Conservation (phyloP, 108 stramenopile species). For the Nitzschia sp. region DNA sequence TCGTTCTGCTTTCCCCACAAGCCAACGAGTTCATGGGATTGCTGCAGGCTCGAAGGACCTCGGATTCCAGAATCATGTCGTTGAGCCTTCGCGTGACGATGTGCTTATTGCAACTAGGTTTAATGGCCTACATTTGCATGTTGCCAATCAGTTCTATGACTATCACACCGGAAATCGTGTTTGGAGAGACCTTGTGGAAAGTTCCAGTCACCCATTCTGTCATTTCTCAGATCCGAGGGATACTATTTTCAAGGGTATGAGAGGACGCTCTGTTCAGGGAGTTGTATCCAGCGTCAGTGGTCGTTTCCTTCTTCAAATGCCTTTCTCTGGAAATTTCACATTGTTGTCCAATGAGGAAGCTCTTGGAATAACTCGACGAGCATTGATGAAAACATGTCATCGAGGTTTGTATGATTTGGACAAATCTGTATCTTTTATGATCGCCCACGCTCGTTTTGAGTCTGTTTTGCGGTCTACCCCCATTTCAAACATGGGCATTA, state of each 20-base stretch:
- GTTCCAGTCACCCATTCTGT: no score
- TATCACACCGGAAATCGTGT: slow-evolving; percentile 33
- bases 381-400: not conserved
- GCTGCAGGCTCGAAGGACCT: no score
- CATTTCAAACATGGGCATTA: not conserved
- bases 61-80: no score
- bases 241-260: no score
- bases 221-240: no score
- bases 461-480: not conserved
- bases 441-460: not conserved
- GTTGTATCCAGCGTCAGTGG: not conserved
- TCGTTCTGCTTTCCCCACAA: slow-evolving; percentile 7
- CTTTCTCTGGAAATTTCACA: slow-evolving; percentile 6
- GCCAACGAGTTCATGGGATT: not conserved
- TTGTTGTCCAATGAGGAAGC: not conserved
- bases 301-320: slow-evolving; percentile 1
- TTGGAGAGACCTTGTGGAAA: slow-evolving; percentile 1
- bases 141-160: slow-evolving; percentile 33
- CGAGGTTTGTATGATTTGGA: not conserved
- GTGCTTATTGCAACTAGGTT: slow-evolving; percentile 39
- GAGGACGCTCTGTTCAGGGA: no score
- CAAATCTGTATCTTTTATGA: not conserved
- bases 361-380: not conserved
- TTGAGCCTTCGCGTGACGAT: slow-evolving; percentile 24
- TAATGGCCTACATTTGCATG: slow-evolving; percentile 10